Evolutionary conservation across 805 yeast species (phyloP).

Genomic region (Myxozyma neglecta): DNA sequence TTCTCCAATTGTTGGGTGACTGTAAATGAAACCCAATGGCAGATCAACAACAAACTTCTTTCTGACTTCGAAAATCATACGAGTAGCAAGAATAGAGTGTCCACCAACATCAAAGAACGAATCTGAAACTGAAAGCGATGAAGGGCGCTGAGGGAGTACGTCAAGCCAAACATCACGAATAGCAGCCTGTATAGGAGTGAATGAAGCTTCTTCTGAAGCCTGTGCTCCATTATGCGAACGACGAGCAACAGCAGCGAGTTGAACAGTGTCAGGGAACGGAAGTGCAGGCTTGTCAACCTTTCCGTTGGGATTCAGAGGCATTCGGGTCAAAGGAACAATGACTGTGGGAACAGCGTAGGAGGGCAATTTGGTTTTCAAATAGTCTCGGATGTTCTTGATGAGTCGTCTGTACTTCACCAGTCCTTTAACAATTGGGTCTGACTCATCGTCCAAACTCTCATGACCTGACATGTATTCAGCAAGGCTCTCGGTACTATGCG

Average conservation of each 20-base stretch:
- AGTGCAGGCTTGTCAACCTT: constrained; percentile 96
- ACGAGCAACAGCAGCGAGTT: constrained; percentile 71
- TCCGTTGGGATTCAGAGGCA: constrained; percentile 97
- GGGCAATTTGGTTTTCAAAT: constrained; percentile 85
- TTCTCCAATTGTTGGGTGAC: constrained; percentile 76
- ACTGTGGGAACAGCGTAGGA: constrained; percentile 90
- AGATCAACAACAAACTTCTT: constrained; percentile 73
- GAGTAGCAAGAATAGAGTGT: constrained; percentile 93
- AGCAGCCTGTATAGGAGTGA: constrained; percentile 63
- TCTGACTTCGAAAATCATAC: constrained; percentile 92
- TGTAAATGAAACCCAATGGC: constrained; percentile 88
- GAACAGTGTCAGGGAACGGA: constrained; percentile 91
- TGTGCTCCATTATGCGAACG: constrained; percentile 43
- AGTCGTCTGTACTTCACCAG: constrained; percentile 72
- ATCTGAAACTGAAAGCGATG: constrained; percentile 71
- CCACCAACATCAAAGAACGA: constrained; percentile 98
- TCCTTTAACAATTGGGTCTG: constrained; percentile 68
- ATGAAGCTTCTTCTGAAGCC: constrained; percentile 49
- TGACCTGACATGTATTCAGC: constrained; percentile 44
- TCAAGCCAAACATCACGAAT: constrained; percentile 82
- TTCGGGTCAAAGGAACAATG: constrained; percentile 77
- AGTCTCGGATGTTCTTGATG: constrained; percentile 76
- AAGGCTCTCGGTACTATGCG: constrained; percentile 52
- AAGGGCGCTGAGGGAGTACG: constrained; percentile 82
- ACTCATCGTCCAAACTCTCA: constrained; percentile 45